Percentiles rank a stretch among this genome's conserved stretches.
phyloP scores from a whole-genome alignment of 2,329 filamentous ascomycete genomes.

The Aspergillus pseudoterreus region DNA sequence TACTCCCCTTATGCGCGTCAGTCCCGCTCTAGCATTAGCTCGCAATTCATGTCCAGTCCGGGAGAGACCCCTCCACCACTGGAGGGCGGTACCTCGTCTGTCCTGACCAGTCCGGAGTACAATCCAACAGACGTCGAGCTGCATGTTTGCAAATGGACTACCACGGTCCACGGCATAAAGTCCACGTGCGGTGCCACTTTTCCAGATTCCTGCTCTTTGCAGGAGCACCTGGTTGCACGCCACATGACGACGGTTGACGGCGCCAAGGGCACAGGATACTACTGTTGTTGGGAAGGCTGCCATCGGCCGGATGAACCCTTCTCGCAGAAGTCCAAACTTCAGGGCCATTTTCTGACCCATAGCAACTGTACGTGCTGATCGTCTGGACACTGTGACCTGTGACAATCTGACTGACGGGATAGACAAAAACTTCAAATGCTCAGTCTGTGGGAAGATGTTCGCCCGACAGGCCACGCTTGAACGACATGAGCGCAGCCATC shows the following conservation, averaged over 20 bases:
- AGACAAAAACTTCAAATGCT: slow-evolving; percentile 43
- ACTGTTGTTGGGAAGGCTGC: slow-evolving; percentile 43
- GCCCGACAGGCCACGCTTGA: slow-evolving; percentile 43
- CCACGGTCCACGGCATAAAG: slow-evolving; percentile 22
- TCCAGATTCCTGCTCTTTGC: slow-evolving; percentile 32
- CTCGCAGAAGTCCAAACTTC: slow-evolving; percentile 44
- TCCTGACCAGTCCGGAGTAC: slow-evolving; percentile 36
- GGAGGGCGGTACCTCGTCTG: slow-evolving; percentile 31
- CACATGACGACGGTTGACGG: slow-evolving; percentile 39
- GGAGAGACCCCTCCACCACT: slow-evolving; percentile 35
- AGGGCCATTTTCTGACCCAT: slow-evolving; percentile 43
- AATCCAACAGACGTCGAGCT: slow-evolving; percentile 27
- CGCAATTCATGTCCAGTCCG: slow-evolving; percentile 34
- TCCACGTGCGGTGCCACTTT: slow-evolving; percentile 35
- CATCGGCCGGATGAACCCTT: slow-evolving; percentile 42
- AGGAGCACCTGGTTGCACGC: slow-evolving; percentile 36
- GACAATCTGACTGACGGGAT: slow-evolving; percentile 4
- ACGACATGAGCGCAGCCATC: slow-evolving; percentile 42
- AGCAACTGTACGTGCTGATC: slow-evolving; percentile 38
- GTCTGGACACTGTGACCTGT: too few relatives aligned
- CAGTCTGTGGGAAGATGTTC: slow-evolving; percentile 40
- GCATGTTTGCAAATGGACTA: slow-evolving; percentile 39
- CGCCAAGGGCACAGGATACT: slow-evolving; percentile 39
- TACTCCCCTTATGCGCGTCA: slow-evolving; percentile 36
- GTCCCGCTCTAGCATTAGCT: slow-evolving; percentile 35